phyloP scores from a whole-genome alignment of 768 basidiomycete genomes.

The Boletus rex-veris region DNA sequence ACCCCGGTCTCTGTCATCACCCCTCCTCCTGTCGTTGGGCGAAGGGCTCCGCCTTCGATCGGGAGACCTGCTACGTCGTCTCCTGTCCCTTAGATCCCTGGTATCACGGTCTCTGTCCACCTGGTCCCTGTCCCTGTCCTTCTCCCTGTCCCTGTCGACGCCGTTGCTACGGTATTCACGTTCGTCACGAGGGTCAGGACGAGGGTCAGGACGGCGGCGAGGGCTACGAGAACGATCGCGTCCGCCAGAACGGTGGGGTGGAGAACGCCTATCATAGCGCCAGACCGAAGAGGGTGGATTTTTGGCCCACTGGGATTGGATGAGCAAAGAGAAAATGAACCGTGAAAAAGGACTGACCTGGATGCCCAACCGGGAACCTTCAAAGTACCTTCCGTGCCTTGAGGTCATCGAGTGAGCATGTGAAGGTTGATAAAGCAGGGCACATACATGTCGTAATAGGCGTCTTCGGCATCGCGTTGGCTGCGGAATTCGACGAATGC shows the following conservation, averaged over 20 bases:
- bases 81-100: conserved; percentile 43
- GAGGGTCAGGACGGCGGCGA: conserved; percentile 40
- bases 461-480: conserved; percentile 75
- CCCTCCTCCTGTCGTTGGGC: conserved; percentile 37
- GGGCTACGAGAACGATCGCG: conserved; percentile 54
- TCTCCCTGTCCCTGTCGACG: conserved; percentile 36
- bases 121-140: conserved; percentile 33
- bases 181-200: conserved; percentile 37
- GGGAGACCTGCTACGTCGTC: conserved; percentile 49
- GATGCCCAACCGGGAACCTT: conserved; percentile 71
- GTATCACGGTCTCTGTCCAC: conserved; percentile 33
- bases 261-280: conserved; percentile 64
- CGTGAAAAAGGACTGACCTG: conserved; percentile 44
- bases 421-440: background rate
- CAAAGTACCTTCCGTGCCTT: conserved; percentile 76
- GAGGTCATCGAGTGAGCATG: conserved; percentile 9
- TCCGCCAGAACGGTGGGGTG: conserved; percentile 40
- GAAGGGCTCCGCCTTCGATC: conserved; percentile 46
- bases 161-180: conserved; percentile 38
- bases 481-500: conserved; percentile 84
- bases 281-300: conserved; percentile 80
- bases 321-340: background rate
- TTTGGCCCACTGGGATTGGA: conserved; percentile 66
- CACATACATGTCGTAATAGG: conserved; percentile 78
- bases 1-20: conserved; percentile 45